Base-by-base conservation (phyloP, 306 rosid genomes). In the Vigna reflexopilosa region DNA sequence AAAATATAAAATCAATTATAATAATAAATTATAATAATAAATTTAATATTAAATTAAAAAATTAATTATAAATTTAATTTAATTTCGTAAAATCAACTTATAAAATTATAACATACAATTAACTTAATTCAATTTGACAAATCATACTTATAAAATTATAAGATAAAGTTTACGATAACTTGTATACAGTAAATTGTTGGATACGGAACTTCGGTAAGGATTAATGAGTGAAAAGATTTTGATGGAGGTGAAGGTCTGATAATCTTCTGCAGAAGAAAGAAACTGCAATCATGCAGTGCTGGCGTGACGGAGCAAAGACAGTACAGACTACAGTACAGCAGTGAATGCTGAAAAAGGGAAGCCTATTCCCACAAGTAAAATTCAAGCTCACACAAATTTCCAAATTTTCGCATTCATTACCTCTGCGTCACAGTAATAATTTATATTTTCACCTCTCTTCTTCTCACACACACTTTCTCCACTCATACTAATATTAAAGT, bases 381-480 rank as follows among this genome's bases (percentile, higher is more conserved):
- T 30, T 30, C 34, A 30, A 4, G 34, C 34, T 61, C 65, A 64
- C 79, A 20, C 16, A 24, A 64, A 9, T 10, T 65, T 64, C 78
- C 81, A 70, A 70, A 17, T 19, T 61, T 32, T 77, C 32, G 62
- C 73, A 81, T 76, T 76, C 16, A 63, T 70, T 76, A 55, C 58
- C 48, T 65, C 55, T 67, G 59, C 86, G 73, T 73, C 81, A 79
- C 26, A 0, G 4, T 58, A 61, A 78, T 73, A 5, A 76, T 81
- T 67, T 42, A 78, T 73, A 5, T 70, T 81, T 70, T 52, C 34
- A 32, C 48, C 40, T 22, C 69, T 40, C 1, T 30, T 30, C 19
- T 62, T 82, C 58, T 24, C 24, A 49, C 34, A 4, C 36, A 15
- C 30, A 65, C 68, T 65, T 59, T 76, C 40, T 17, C 69, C 13